Evolutionary conservation across 441 rosid species (phyloP).

Genomic region (Pelargonium myrrhifolium): DNA sequence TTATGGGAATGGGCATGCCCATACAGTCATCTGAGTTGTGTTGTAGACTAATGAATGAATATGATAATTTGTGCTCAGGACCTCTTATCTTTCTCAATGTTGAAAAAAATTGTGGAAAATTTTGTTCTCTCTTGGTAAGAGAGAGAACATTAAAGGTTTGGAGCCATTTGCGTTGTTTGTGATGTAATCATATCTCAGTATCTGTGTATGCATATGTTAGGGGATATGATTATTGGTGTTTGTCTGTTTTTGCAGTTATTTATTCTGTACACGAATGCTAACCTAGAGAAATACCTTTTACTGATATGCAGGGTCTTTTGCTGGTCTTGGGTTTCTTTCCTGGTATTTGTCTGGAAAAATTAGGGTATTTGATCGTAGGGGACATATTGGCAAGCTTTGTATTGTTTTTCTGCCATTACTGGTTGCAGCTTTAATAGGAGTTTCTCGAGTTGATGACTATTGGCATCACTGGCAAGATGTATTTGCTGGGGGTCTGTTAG

Average conservation of each 20-base stretch:
- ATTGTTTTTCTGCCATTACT: conserved; percentile 62
- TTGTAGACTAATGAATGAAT: neutral
- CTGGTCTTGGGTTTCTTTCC: conserved; percentile 69
- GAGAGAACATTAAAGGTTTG: neutral
- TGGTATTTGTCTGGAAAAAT: conserved; percentile 78
- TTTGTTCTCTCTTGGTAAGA: too few relatives aligned
- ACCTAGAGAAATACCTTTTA: neutral
- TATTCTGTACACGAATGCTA: neutral
- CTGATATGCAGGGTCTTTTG: conserved; percentile 58
- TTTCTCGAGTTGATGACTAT: conserved; percentile 91
- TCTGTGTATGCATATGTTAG: neutral
- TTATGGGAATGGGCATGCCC: neutral
- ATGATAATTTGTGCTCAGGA: too few relatives aligned
- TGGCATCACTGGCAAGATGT: conserved; percentile 99
- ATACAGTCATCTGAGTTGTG: neutral
- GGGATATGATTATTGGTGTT: neutral
- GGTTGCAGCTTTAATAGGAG: conserved; percentile 61
- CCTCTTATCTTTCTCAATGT: too few relatives aligned
- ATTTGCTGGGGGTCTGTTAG: conserved; percentile 77
- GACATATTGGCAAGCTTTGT: conserved; percentile 82
- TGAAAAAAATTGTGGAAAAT: too few relatives aligned
- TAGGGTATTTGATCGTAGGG: conserved; percentile 62
- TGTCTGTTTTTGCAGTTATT: neutral
- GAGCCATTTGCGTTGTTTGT: neutral
- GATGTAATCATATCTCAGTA: neutral